These are phyloP conservation scores for Naganishia kalamii DNA, from an alignment of 768 basidiomycete species.

Conservation along the genomic window DNA sequence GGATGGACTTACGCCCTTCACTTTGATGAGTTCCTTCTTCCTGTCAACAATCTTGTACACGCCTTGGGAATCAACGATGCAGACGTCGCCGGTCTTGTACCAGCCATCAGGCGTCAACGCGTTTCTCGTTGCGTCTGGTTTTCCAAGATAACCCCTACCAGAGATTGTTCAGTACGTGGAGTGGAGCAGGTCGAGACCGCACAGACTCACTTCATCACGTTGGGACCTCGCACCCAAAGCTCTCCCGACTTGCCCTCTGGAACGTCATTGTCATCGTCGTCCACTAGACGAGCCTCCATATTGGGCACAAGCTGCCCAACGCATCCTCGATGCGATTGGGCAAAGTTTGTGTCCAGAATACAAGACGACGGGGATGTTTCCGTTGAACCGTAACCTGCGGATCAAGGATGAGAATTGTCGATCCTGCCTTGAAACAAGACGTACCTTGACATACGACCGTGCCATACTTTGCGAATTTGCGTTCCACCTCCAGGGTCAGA, in stretches of 20 bases:
- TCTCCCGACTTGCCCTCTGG: slow-evolving; percentile 61
- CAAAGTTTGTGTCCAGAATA: slow-evolving; percentile 51
- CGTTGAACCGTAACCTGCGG: slow-evolving; percentile 55
- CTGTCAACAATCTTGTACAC: slow-evolving; percentile 54
- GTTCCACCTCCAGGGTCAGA: slow-evolving; percentile 54
- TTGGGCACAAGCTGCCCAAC: slow-evolving; percentile 67
- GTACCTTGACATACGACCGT: slow-evolving; percentile 28
- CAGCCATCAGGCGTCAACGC: slow-evolving; percentile 58
- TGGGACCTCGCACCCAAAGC: slow-evolving; percentile 72
- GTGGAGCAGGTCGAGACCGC: background rate
- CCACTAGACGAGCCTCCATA: slow-evolving; percentile 66
- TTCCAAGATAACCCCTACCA: slow-evolving; percentile 64
- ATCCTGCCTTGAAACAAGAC: background rate
- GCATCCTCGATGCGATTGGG: slow-evolving; percentile 55
- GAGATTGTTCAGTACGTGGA: background rate
- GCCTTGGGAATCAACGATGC: slow-evolving; percentile 60
- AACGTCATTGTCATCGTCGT: slow-evolving; percentile 55
- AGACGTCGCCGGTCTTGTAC: slow-evolving; percentile 87
- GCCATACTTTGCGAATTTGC: slow-evolving; percentile 37
- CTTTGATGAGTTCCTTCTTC: slow-evolving; percentile 49
- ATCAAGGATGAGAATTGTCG: background rate
- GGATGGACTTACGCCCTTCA: slow-evolving; percentile 50
- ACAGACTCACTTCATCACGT: slow-evolving; percentile 59
- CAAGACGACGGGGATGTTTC: slow-evolving; percentile 72
- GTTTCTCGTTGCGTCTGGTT: slow-evolving; percentile 61